These are phyloP conservation scores for Neopestalotiopsis sp. DNA, from an alignment of 2,329 filamentous ascomycete species.

Conservation along the genomic window DNA sequence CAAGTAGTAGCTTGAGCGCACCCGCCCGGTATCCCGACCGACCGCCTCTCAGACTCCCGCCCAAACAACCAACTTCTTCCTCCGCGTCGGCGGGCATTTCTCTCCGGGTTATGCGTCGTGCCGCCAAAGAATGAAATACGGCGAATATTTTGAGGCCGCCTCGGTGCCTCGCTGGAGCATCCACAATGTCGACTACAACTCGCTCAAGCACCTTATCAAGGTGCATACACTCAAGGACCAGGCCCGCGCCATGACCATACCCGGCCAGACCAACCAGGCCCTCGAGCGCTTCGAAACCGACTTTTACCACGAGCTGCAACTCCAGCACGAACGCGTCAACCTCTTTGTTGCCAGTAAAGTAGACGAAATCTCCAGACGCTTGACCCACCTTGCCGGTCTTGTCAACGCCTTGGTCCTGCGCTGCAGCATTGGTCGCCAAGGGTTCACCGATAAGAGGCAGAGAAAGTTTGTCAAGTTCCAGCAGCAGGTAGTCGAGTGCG, in stretches of 20 bases:
- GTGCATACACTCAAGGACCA: slow-evolving; percentile 75
- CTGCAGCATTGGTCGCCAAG: slow-evolving; percentile 39
- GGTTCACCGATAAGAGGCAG: slow-evolving; percentile 50
- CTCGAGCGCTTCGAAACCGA: slow-evolving; percentile 70
- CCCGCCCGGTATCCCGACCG: not conserved
- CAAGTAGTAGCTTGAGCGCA: not conserved
- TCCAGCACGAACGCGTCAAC: slow-evolving; percentile 77
- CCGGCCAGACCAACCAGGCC: slow-evolving; percentile 66
- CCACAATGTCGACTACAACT: slow-evolving; percentile 89
- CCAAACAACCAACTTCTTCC: not conserved
- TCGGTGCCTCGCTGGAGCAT: slow-evolving; percentile 84
- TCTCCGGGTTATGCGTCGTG: not conserved
- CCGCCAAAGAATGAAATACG: slow-evolving; percentile 70
- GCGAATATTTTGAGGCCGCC: slow-evolving; percentile 72
- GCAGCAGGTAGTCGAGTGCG: slow-evolving; percentile 59
- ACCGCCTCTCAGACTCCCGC: not conserved
- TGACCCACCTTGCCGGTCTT: slow-evolving; percentile 55
- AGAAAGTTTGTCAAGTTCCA: slow-evolving; percentile 60
- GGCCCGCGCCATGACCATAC: slow-evolving; percentile 73
- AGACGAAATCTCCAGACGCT: slow-evolving; percentile 73
- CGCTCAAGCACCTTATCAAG: slow-evolving; percentile 85
- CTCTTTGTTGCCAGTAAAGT: slow-evolving; percentile 82
- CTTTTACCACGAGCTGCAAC: slow-evolving; percentile 73
- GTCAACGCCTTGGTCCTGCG: slow-evolving; percentile 53
- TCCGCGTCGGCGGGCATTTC: not conserved